phyloP scores from a whole-genome alignment of 805 yeast genomes.

The Osmozyma mogii region DNA sequence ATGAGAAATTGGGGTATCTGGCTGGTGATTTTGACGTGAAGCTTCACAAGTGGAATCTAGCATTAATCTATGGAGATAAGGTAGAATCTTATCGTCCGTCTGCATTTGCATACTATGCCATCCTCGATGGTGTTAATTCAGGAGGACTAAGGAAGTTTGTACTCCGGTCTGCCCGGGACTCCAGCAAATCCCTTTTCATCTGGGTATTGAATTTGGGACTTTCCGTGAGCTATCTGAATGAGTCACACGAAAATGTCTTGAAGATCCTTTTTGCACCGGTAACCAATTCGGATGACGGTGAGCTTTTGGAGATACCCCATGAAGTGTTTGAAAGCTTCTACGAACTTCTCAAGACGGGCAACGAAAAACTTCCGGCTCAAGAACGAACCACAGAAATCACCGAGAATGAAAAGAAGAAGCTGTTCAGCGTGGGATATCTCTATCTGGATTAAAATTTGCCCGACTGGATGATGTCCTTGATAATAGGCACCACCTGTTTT shows the following conservation, averaged over 20 bases:
- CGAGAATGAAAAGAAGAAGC: conserved; percentile 6
- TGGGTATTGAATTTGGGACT: conserved; percentile 34
- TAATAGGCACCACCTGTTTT: conserved; percentile 76
- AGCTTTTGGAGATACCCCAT: conserved; percentile 6
- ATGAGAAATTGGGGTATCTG: background rate
- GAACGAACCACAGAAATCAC: conserved; percentile 4
- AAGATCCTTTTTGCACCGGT: conserved; percentile 20
- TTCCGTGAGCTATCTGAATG: conserved; percentile 16
- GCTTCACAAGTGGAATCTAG: conserved; percentile 52
- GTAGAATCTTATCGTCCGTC: conserved; percentile 15
- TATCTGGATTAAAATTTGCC: conserved; percentile 1
- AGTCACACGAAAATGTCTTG: conserved; percentile 14
- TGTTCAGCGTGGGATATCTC: conserved; percentile 19
- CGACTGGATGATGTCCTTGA: conserved; percentile 25
- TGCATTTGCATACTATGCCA: conserved; percentile 14
- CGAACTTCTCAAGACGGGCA: conserved; percentile 4
- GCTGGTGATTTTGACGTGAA: too few relatives aligned
- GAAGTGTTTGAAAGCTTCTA: conserved; percentile 7
- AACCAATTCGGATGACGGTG: conserved; percentile 6
- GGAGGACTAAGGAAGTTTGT: conserved; percentile 28
- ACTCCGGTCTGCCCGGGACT: conserved; percentile 8
- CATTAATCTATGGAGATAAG: conserved; percentile 15
- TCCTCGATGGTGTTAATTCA: conserved; percentile 32
- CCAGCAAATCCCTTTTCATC: conserved; percentile 12
- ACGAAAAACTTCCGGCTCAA: conserved; percentile 5